These are phyloP conservation scores for Fusarium sp. DNA, from an alignment of 2,329 filamentous ascomycete genomes.

Conservation along the genomic window DNA sequence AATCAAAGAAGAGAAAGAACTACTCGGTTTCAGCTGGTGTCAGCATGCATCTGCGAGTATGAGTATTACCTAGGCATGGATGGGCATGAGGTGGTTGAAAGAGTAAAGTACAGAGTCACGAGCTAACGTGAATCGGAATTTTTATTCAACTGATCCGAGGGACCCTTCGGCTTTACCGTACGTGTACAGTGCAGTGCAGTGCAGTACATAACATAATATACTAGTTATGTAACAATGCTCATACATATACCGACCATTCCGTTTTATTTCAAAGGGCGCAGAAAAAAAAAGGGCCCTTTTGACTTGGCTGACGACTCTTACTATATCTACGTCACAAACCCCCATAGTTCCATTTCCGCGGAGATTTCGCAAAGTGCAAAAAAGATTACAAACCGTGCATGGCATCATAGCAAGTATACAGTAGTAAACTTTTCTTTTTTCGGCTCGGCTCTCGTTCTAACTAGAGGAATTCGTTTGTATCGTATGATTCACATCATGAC, in stretches of 20 bases:
- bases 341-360: conserved; percentile 6
- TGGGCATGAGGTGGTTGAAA: neutral
- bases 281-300: neutral
- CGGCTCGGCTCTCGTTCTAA: neutral
- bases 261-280: neutral
- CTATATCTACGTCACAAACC: conserved; percentile 8
- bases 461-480: conserved; percentile 10
- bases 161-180: conserved; percentile 3
- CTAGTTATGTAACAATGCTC: neutral
- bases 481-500: neutral
- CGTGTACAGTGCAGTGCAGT: neutral
- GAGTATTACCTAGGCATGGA: neutral
- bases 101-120: conserved; percentile 5
- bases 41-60: neutral
- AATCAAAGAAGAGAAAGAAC: neutral
- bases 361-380: neutral
- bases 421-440: conserved; percentile 5
- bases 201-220: neutral
- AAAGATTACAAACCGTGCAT: conserved; percentile 13
- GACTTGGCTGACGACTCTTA: neutral
- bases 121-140: conserved; percentile 1
- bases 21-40: too few species aligned
- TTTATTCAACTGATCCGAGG: conserved; percentile 3
- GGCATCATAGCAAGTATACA: neutral
- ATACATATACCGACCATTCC: too few species aligned